Percentiles rank a stretch among this genome's conserved stretches.
Conservation (phyloP, 176 grass and related monocot genomes). For the Carex myosuroides region DNA sequence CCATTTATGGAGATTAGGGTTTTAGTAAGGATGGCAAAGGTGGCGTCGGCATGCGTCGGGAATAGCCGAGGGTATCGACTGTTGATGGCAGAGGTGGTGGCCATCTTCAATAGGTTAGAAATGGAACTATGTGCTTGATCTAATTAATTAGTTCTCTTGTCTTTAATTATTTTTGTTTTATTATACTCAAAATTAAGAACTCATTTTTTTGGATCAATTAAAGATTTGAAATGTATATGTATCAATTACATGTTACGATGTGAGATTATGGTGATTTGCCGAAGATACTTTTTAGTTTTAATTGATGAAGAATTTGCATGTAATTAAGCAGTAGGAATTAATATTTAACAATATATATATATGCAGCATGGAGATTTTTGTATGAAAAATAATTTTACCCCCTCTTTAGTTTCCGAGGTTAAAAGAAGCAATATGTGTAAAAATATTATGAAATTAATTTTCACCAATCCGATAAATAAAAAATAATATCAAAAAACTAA, state of each 20-base stretch:
- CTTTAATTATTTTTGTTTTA: neutral
- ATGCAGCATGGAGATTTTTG: too few species aligned
- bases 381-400: too few species aligned
- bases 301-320: neutral
- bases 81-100: constrained; percentile 38
- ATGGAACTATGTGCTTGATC: constrained; percentile 8
- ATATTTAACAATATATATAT: neutral
- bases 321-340: too few species aligned
- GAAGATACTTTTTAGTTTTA: neutral
- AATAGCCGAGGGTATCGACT: constrained; percentile 45
- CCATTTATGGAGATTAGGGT: constrained; percentile 29
- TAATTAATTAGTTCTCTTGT: neutral
- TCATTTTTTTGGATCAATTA: neutral
- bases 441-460: too few species aligned
- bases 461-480: too few species aligned
- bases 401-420: too few species aligned
- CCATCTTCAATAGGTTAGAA: constrained; percentile 63
- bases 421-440: too few species aligned
- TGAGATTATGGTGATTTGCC: neutral
- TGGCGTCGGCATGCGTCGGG: constrained; percentile 60
- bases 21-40: constrained; percentile 39
- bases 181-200: neutral
- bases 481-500: too few species aligned
- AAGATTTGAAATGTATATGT: neutral
- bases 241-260: neutral